Evolutionary conservation across 108 stramenopile species (phyloP).

Genomic region (Discostella pseudostelligera): DNA sequence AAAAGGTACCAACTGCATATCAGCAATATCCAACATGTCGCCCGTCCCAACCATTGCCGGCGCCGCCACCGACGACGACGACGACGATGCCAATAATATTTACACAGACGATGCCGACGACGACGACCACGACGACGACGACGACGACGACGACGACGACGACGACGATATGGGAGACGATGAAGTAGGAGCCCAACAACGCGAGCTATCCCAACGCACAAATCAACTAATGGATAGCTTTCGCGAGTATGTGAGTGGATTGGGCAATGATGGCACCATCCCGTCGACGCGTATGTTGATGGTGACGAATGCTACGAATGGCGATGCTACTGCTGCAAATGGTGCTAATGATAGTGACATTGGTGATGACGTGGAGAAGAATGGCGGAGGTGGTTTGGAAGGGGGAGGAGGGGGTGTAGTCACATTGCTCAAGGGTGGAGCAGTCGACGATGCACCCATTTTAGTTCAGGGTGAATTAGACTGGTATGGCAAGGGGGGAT

Average conservation of each 20-base stretch:
- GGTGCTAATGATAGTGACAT: too few species aligned
- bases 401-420: too few species aligned
- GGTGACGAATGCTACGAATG: too few species aligned
- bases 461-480: neutral
- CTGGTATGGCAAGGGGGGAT: neutral
- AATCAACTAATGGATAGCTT: constrained; percentile 1
- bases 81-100: neutral
- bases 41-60: neutral
- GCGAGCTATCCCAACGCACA: neutral
- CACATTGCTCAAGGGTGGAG: too few species aligned
- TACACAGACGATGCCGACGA: neutral
- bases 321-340: too few species aligned
- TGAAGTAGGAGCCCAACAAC: neutral
- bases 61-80: neutral
- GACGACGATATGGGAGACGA: constrained; percentile 2
- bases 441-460: too few species aligned
- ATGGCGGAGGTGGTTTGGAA: too few species aligned
- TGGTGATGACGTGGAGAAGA: too few species aligned
- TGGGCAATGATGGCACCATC: neutral
- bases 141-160: neutral
- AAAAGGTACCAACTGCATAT: too few species aligned
- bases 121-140: constrained; percentile 4
- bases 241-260: neutral
- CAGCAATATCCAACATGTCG: neutral
- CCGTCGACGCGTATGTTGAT: too few species aligned